Base-by-base conservation (phyloP, 176 grass and related monocot species). In the Aechmea fasciata region DNA sequence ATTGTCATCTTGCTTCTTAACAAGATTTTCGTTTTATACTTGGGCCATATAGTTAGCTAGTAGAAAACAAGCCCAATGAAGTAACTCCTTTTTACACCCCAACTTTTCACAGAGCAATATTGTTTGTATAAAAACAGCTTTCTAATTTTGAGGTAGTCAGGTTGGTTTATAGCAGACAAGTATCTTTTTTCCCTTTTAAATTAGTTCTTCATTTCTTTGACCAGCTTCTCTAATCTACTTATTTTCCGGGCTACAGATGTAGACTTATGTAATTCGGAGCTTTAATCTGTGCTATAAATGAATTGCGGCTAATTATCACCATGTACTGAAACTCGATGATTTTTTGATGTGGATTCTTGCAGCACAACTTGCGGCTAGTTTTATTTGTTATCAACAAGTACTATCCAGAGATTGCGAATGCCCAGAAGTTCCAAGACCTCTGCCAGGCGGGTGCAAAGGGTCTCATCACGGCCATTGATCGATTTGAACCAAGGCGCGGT, bases 291-390 rank as follows among this genome's bases (percentile, higher is more conserved):
- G 13, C 50, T n/a, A 29, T 80, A 65, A 14, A 68, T 17, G 9
- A 11, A 57, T 2, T 26, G 24, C 28, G 57, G 20, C 22, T 64
- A 50, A 53, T 12, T 33, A 22, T 29, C 61, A 23, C 65, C 66
- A 7, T 57, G 77, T 2, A 15, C 13, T 5, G 10, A 5, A 33
- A 47, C 14, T 15, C 61, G 2, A 13, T 69, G 13, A 33, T 51
- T 13, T 73, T 0, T 15, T 53, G 18, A 47, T 52, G 71, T n/a
- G 1, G 0, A 29, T 55, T 59, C 2, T 24, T 81, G 73, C 83
- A 96, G 92, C 93, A 96, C 74, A 96, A 96, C 69, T 79, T 96
- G 15, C 71, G 93, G 50, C 79, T 96, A 25, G 88, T 96, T 26
- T 62, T 91, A 47, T 96, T 85, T 77, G 74, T 77, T 24, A 80